Base-by-base conservation (phyloP, 345 rosid species). In the rapeseed (Brassica napus) region DNA sequence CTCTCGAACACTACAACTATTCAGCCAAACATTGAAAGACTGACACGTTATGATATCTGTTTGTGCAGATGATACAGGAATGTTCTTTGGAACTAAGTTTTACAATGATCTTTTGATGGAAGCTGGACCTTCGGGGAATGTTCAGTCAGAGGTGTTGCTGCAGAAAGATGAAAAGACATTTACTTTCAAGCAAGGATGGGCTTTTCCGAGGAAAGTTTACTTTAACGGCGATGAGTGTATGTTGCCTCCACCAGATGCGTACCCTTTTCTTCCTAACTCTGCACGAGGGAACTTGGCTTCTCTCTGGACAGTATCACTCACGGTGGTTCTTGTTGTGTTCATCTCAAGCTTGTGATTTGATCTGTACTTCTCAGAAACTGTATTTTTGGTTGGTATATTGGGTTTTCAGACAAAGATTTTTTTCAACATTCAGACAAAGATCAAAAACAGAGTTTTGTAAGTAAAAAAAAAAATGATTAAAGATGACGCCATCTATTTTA, bases 221-320 rank as follows among this genome's bases (percentile, higher is more conserved):
- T 91, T 94, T 82, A 91, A 92, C 73, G 99, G 99, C 0, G 96
- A 94, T 39, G 97, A 91, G 69, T 92, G 98, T 82, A 86, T 90
- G 90, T 80, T 92, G 14, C 97, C 97, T 6, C 87, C 92, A 28
- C 98, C 98, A 11, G 98, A 92, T 63, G 42, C 91, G 16, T 94
- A 92, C 84, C 96, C 98, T 12, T 90, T 79, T 67, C 86, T 90
- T 39, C 97, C 98, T 32, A 94, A 86, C 79, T 82, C 87, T 11
- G 93, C 87, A 11, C 71, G 26, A 34, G 35, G 59, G 37, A 65
- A 75, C 32, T 70, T 73, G 0, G 35, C 77, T 68, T 77, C 91
- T 11, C 63, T 86, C 58, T 74, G 64, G 1, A 69, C 80, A 58
- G 24, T 69, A 3, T 60, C 78, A 28, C 71, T 83, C 60, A 57